Conservation (phyloP, 2,329 filamentous ascomycete genomes). For the Verticillium nonalfalfae region DNA sequence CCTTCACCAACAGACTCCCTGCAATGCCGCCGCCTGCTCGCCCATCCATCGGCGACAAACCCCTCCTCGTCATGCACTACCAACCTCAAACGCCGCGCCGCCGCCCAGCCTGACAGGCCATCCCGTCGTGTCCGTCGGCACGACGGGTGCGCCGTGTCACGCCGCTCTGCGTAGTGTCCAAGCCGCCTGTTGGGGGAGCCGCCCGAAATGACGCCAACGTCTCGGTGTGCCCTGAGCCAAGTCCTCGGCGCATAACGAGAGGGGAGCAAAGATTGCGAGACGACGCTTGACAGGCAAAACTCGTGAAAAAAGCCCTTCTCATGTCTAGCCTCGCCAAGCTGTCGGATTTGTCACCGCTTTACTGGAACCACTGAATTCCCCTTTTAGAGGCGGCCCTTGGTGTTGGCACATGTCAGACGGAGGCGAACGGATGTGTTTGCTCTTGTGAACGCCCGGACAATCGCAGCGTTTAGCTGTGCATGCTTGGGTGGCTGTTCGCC, state of each 20-base stretch:
- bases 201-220: background rate
- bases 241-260: background rate
- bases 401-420: too few species aligned
- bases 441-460: too few species aligned
- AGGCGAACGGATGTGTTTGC: too few species aligned
- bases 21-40: background rate
- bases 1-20: background rate
- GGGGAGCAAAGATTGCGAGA: background rate
- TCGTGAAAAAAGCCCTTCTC: background rate
- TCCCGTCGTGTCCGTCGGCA: too few species aligned
- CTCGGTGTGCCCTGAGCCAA: background rate
- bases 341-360: background rate
- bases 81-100: background rate
- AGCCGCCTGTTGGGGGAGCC: background rate
- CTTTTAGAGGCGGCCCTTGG: too few species aligned
- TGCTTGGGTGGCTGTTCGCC: too few species aligned
- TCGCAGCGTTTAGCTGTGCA: too few species aligned
- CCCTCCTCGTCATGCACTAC: background rate
- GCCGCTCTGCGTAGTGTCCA: background rate
- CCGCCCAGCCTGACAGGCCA: background rate
- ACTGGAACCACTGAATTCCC: too few species aligned
- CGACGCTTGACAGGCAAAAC: background rate
- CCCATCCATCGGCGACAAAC: background rate
- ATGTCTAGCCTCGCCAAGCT: background rate
- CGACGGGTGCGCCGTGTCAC: background rate